Evolutionary conservation across 1,139 yeast genomes (phyloP).

Genomic region (Suhomyces wounanorum): DNA sequence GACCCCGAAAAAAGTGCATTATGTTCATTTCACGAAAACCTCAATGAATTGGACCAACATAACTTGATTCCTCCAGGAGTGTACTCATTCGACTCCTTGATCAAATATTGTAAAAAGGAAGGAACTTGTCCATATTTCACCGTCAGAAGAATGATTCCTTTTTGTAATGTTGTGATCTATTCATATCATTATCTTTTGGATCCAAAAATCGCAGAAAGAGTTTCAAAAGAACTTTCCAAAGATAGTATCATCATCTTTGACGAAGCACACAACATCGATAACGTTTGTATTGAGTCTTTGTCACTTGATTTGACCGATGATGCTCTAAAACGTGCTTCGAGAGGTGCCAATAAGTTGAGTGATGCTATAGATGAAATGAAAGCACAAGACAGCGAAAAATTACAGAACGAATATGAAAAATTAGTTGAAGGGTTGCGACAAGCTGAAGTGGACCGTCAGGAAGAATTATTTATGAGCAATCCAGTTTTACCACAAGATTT

Average conservation of each 20-base stretch:
- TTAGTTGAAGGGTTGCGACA: slow-evolving; percentile 86
- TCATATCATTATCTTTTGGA: slow-evolving; percentile 94
- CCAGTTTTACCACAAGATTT: slow-evolving; percentile 87
- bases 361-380: slow-evolving; percentile 82
- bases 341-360: slow-evolving; percentile 78
- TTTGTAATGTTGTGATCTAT: slow-evolving; percentile 91
- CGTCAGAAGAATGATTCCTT: slow-evolving; percentile 96
- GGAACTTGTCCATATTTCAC: slow-evolving; percentile 96
- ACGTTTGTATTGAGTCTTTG: slow-evolving; percentile 94
- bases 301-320: slow-evolving; percentile 71
- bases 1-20: slow-evolving; percentile 39
- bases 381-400: slow-evolving; percentile 73
- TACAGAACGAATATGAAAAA: slow-evolving; percentile 88
- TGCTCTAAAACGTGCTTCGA: slow-evolving; percentile 44
- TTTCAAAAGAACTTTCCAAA: slow-evolving; percentile 85
- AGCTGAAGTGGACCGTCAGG: slow-evolving; percentile 70
- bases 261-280: slow-evolving; percentile 98
- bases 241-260: slow-evolving; percentile 94
- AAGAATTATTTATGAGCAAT: slow-evolving; percentile 81
- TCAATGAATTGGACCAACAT: slow-evolving; percentile 83
- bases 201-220: slow-evolving; percentile 96
- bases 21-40: slow-evolving; percentile 88
- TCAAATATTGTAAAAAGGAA: slow-evolving; percentile 72
- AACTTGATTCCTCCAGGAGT: slow-evolving; percentile 91
- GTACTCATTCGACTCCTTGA: slow-evolving; percentile 83